These are phyloP conservation scores for Powellomyces hirtus DNA, from an alignment of 192 early-diverging fungal species.

Conservation along the genomic window DNA sequence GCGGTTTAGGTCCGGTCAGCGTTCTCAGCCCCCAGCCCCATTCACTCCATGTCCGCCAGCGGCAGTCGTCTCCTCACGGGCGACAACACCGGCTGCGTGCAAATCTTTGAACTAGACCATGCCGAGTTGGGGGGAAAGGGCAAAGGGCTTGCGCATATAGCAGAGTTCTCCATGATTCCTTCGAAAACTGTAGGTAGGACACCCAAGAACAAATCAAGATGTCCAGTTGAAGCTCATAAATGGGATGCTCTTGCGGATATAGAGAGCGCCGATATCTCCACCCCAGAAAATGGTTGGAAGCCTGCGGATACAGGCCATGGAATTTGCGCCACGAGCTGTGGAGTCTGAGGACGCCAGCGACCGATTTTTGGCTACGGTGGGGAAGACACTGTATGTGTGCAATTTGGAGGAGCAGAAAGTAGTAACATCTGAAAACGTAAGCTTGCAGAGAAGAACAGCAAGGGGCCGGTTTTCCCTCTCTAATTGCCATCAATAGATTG, in stretches of 20 bases:
- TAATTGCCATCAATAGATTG: conserved; percentile 22
- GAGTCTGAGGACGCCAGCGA: neutral
- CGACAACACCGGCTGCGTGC: conserved; percentile 36
- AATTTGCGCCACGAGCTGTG: conserved; percentile 34
- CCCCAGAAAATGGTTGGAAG: conserved; percentile 32
- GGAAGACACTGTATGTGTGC: conserved; percentile 29
- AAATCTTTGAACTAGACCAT: conserved; percentile 42
- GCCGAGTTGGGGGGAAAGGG: conserved; percentile 20
- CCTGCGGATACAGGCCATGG: conserved; percentile 33
- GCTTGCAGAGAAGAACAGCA: neutral
- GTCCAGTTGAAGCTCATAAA: neutral
- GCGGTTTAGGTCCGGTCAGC: conserved; percentile 44
- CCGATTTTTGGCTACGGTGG: conserved; percentile 38
- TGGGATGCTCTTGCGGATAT: no score
- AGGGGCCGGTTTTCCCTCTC: neutral
- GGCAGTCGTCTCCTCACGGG: conserved; percentile 37
- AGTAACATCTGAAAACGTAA: conserved; percentile 28
- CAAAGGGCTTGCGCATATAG: conserved; percentile 9
- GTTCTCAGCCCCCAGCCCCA: conserved; percentile 41
- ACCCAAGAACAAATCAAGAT: neutral
- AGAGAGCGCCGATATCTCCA: conserved; percentile 25
- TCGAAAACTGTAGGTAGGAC: conserved; percentile 1
- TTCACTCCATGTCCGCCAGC: conserved; percentile 36
- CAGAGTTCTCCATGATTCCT: neutral
- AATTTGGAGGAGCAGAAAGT: conserved; percentile 36